Percentiles rank a stretch among this genome's conserved stretches.
These are phyloP conservation scores for Yarrowia sp. DNA, from an alignment of 805 yeast species.

Conservation along the genomic window DNA sequence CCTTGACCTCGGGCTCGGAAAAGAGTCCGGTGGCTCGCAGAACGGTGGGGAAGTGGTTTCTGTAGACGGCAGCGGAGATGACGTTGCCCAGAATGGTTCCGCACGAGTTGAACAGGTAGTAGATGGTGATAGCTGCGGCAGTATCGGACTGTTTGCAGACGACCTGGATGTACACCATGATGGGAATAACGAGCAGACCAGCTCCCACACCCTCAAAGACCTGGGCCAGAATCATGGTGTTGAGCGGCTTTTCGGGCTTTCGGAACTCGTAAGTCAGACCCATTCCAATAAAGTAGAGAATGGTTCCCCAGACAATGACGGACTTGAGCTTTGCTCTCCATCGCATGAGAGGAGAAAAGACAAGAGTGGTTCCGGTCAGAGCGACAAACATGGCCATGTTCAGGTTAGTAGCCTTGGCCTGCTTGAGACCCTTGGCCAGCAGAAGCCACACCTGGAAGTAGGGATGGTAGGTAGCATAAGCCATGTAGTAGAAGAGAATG, in stretches of 20 bases:
- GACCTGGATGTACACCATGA: slow-evolving; percentile 20
- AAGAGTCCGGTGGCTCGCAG: background rate
- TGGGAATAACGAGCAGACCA: slow-evolving; percentile 10
- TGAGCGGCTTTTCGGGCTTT: slow-evolving; percentile 13
- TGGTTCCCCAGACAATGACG: slow-evolving; percentile 18
- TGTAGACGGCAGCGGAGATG: slow-evolving; percentile 25
- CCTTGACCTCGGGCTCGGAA: background rate
- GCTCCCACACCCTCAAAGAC: slow-evolving; percentile 17
- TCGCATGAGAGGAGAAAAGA: slow-evolving; percentile 6
- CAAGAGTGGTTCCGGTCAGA: background rate
- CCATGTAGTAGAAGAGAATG: slow-evolving; percentile 6
- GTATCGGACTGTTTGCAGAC: slow-evolving; percentile 17
- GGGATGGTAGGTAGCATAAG: slow-evolving; percentile 10
- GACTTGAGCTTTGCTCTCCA: slow-evolving; percentile 22
- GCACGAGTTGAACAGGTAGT: slow-evolving; percentile 18
- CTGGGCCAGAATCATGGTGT: slow-evolving; percentile 23
- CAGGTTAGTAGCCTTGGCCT: slow-evolving; percentile 14
- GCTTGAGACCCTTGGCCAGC: slow-evolving; percentile 1
- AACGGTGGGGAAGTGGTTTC: slow-evolving; percentile 9
- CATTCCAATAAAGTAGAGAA: slow-evolving; percentile 14
- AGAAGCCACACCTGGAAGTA: slow-evolving; percentile 20
- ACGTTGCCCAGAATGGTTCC: slow-evolving; percentile 26
- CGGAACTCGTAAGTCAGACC: slow-evolving; percentile 21
- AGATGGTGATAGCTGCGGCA: slow-evolving; percentile 22
- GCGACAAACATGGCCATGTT: slow-evolving; percentile 13